phyloP scores from a whole-genome alignment of 352 stramenopile species.

The Pythium phragmiticola region DNA sequence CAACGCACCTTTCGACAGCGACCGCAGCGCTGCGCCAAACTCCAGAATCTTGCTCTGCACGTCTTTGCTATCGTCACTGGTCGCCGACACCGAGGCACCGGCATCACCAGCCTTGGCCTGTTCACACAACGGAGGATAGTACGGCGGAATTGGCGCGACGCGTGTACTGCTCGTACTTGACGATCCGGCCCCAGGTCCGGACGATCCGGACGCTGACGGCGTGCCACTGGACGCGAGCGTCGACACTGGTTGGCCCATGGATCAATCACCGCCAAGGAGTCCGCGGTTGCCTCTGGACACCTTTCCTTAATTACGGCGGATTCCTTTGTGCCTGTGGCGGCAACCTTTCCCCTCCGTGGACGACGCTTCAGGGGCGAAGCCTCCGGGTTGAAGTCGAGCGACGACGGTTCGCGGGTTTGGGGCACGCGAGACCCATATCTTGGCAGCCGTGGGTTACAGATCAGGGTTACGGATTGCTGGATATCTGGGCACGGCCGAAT shows the following conservation, averaged over 20 bases:
- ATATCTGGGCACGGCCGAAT: background rate
- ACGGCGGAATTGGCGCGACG: slow-evolving; percentile 36
- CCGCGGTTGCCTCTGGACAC: background rate
- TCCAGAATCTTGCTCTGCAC: slow-evolving; percentile 70
- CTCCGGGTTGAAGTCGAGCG: slow-evolving; percentile 14
- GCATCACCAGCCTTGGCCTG: slow-evolving; percentile 51
- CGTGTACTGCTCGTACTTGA: background rate
- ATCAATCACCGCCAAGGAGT: background rate
- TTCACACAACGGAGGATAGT: slow-evolving; percentile 63
- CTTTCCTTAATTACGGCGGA: background rate
- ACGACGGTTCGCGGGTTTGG: slow-evolving; percentile 21
- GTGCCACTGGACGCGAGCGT: slow-evolving; percentile 20
- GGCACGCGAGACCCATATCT: slow-evolving; percentile 13
- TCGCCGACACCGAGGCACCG: slow-evolving; percentile 25
- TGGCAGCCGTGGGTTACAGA: background rate
- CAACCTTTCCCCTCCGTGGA: background rate
- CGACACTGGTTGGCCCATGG: slow-evolving; percentile 68
- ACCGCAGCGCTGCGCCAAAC: slow-evolving; percentile 46
- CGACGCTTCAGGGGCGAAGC: slow-evolving; percentile 9
- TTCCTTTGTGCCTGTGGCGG: slow-evolving; percentile 3
- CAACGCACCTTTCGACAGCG: slow-evolving; percentile 45
- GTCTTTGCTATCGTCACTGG: slow-evolving; percentile 61
- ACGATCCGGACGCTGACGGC: slow-evolving; percentile 6
- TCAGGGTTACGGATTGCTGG: slow-evolving; percentile 3
- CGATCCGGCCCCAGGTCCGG: background rate